Evolutionary conservation across 2,329 filamentous ascomycete species (phyloP).

Genomic region (Helicocarpus griseus): DNA sequence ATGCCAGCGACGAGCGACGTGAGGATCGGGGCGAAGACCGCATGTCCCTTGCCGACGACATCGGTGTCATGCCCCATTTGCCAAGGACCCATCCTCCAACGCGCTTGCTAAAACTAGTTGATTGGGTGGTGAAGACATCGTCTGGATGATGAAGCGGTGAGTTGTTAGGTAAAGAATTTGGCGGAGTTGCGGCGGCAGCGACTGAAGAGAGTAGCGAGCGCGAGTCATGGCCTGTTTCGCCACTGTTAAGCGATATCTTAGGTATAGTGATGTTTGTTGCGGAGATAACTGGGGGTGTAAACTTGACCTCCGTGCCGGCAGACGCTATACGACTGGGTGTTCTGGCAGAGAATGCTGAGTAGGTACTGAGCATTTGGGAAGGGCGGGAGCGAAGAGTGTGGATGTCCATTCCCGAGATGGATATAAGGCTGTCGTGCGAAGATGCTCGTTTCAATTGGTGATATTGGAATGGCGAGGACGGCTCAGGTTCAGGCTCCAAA

Average conservation of each 20-base stretch:
- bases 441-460: conserved; percentile 52
- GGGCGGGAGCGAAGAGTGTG: conserved; percentile 69
- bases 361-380: conserved; percentile 55
- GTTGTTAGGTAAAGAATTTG: conserved; percentile 15
- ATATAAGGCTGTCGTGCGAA: conserved; percentile 85
- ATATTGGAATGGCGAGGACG: conserved; percentile 18
- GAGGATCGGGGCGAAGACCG: conserved; percentile 1
- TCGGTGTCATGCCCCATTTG: conserved; percentile 50
- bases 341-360: conserved; percentile 41
- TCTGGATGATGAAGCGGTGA: neutral
- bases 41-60: conserved; percentile 10
- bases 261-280: conserved; percentile 27
- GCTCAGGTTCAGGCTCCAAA: neutral
- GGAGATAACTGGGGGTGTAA: conserved; percentile 30
- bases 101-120: conserved; percentile 37
- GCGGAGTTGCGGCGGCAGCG: conserved; percentile 22
- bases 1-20: conserved; percentile 6
- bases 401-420: conserved; percentile 78
- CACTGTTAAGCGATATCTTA: conserved; percentile 16
- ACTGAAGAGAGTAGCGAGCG: conserved; percentile 29
- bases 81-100: conserved; percentile 58
- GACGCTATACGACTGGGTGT: conserved; percentile 40
- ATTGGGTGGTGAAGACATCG: conserved; percentile 9
- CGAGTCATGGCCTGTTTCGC: conserved; percentile 15
- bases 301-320: conserved; percentile 31